Evolutionary conservation across 208 protist species (phyloP), one percentile per base, ranked within the genome.

Genomic region (Wallacemonas rigidus): DNA sequence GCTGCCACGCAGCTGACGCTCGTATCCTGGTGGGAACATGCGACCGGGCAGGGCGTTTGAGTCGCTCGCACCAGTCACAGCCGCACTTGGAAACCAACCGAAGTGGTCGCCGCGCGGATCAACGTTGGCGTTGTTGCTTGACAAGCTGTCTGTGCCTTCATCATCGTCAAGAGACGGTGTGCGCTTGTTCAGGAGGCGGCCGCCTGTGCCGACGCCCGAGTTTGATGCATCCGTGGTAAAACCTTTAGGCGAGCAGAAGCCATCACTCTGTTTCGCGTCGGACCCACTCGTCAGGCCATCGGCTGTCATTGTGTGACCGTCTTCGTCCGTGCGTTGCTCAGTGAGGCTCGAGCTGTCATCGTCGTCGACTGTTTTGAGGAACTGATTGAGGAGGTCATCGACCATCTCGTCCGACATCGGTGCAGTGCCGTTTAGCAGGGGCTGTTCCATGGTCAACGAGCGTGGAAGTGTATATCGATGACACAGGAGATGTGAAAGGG

Each of bases 291-390:
- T 58, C 11, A 58, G 54, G 15, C 54, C 54, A 17, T 58, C 54
- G 17, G 15, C 54, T 8, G 1, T 58, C 11, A 58, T 17, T 8
- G 15, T 58, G 0, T 17, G 15, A 35, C 15, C 15, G 0, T 58
- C 54, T 17, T 58, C 54, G 17, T 58, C 54, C 1, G 54, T 58
- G 15, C 54, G 54, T 17, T 58, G 54, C 9, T 58, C 54, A 17
- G 35, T 17, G 9, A 17, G 54, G 35, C 54, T 58, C 15, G 15
- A 38, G 11, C 6, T 17, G 54, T 58, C 54, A 17, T 58, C 54
- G 54, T 58, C 54, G 35, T 58, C 54, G 54, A 58, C 54, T 14
- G 9, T 58, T 58, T 58, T 58, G 54, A 58, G 54, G 54, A 58
- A 58, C 15, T 17, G 14, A 6, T 58, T 58, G 15, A 58, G 54